phyloP scores from a whole-genome alignment of 2,329 filamentous ascomycete species.

The Harringtonia aguacate region DNA sequence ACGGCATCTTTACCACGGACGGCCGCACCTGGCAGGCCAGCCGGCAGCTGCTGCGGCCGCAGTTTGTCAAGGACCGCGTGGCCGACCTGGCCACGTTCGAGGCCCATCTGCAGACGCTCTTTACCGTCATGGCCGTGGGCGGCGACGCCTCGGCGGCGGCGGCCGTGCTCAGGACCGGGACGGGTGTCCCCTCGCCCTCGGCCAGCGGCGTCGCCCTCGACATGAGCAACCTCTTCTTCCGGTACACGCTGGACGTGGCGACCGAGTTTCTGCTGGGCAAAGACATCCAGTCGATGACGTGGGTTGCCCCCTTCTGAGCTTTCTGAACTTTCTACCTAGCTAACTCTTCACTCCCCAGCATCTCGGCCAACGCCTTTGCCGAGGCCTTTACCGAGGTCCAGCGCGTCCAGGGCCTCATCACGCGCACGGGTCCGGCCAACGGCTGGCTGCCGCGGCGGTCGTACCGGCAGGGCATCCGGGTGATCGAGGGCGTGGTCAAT shows the following conservation, averaged over 20 bases:
- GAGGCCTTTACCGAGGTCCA: conserved; percentile 74
- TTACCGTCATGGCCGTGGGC: conserved; percentile 53
- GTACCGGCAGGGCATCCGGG: conserved; percentile 53
- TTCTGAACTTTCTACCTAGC: not conserved
- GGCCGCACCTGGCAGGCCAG: conserved; percentile 68
- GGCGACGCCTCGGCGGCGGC: conserved; percentile 47
- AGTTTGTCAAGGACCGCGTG: conserved; percentile 78
- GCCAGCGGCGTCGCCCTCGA: conserved; percentile 56
- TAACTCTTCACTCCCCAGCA: conserved; percentile 21
- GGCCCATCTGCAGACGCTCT: conserved; percentile 62
- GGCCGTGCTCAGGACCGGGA: conserved; percentile 41
- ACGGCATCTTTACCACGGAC: conserved; percentile 74
- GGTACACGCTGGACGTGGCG: conserved; percentile 74
- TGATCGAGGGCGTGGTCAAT: conserved; percentile 67
- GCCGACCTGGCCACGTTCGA: conserved; percentile 77
- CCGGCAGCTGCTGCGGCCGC: conserved; percentile 72
- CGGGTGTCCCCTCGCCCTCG: conserved; percentile 36
- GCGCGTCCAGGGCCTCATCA: conserved; percentile 56
- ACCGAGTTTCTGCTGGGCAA: conserved; percentile 80
- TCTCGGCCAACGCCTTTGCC: conserved; percentile 59
- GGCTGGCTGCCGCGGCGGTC: conserved; percentile 49
- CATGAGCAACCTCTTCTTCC: conserved; percentile 68
- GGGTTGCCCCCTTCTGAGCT: conserved; percentile 12
- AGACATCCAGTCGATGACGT: conserved; percentile 55
- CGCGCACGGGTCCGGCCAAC: conserved; percentile 53